Evolutionary conservation across 108 stramenopile genomes (phyloP), one percentile per base, ranked within the genome.

Genomic region (Ochromonas danica): DNA sequence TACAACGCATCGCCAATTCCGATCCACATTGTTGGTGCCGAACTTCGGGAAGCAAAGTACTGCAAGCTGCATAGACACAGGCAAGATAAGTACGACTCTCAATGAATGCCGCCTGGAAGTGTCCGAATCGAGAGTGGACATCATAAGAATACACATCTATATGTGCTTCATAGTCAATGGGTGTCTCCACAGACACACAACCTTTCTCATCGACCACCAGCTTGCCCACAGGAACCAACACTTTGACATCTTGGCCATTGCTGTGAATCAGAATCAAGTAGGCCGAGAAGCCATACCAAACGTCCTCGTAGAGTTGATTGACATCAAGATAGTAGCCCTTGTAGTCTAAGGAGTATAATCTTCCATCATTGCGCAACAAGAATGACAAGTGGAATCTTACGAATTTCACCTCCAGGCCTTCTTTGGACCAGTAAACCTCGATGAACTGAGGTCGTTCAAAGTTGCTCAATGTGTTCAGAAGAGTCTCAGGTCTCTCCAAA

Each of bases 61-160:
- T 79, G 38, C 85, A 83, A n/a, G 87, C 87, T 2, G 80, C 61
- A 31, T 84, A 84, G 61, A 88, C 71, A 14, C 85, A 82, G 6
- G 74, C 85, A 43, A 88, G 71, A 39, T 85, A 82, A 57, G 51
- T 57, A 57, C 51, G 51, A 57, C 51, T 57, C 51, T 57, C 51
- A 57, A 57, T 57, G 51, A 57, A 57, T 57, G 51, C 51, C 51
- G 51, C 51, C 51, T 57, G 51, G 51, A 57, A 57, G 51, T 57
- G 51, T 57, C 51, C 51, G 71, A 88, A 80, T 28, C 87, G 79
- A 38, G 85, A 62, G 39, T 81, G 79, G 62, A 81, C 62, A 71
- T 83, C 65, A 77, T 71, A n/a, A 61, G 85, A 40, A 39, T 83
- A 40, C 77, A 45, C 38, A 65, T 75, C 28, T 71, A 30, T 30